Evolutionary conservation across 495 filamentous ascomycete genomes (phyloP).

Genomic region (Penicillium maclennaniae): DNA sequence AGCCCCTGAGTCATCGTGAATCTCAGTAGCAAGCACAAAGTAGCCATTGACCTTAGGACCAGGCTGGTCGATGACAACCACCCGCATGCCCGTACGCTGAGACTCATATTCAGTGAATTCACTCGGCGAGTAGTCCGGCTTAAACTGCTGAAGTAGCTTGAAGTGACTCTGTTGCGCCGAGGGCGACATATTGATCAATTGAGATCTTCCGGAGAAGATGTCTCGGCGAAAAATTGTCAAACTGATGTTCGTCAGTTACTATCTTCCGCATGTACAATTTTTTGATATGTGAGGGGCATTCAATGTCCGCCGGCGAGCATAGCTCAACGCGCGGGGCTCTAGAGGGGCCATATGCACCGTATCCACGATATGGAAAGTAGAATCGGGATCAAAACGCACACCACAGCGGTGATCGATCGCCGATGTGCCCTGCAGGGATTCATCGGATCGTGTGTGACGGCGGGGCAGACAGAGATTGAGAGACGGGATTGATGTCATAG

Average conservation of each 20-base stretch:
- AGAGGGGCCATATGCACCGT: constrained; percentile 14
- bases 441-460: constrained; percentile 17
- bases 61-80: constrained; percentile 84
- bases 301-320: not conserved
- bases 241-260: constrained; percentile 17
- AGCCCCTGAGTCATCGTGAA: constrained; percentile 92
- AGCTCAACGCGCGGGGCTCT: not conserved
- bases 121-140: constrained; percentile 80
- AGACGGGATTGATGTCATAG: constrained; percentile 1
- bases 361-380: constrained; percentile 8
- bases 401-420: not conserved
- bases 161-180: constrained; percentile 53
- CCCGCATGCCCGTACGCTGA: constrained; percentile 85
- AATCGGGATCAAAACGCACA: constrained; percentile 1
- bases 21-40: constrained; percentile 94
- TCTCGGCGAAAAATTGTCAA: constrained; percentile 19
- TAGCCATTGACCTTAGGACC: constrained; percentile 93
- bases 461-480: constrained; percentile 21
- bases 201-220: constrained; percentile 20
- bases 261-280: not conserved
- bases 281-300: not conserved
- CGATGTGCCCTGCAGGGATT: constrained; percentile 4
- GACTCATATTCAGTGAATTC: constrained; percentile 86
- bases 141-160: constrained; percentile 77
- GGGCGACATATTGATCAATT: constrained; percentile 39